Conservation (phyloP, 257 asterid species). For the Solanum chilense region DNA sequence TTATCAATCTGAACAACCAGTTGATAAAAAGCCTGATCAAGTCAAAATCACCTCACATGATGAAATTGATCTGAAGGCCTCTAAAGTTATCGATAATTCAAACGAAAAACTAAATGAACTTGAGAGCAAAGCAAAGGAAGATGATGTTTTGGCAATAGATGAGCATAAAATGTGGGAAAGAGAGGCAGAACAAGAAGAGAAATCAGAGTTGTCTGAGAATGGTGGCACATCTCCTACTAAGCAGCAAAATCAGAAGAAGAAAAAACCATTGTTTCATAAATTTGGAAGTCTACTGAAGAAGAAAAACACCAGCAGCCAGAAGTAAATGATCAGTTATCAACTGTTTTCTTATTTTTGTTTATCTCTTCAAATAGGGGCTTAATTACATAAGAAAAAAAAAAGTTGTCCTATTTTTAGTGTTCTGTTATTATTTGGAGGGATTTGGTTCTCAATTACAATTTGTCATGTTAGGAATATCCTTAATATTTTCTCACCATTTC, state of each 20-base stretch:
- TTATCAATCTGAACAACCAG: constrained; percentile 16
- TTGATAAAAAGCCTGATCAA: constrained; percentile 15
- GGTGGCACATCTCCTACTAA: constrained; percentile 44
- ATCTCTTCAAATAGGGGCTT: not conserved
- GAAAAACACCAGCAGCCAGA: constrained; percentile 49
- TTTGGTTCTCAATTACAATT: not conserved
- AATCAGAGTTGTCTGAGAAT: constrained; percentile 40
- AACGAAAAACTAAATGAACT: constrained; percentile 22
- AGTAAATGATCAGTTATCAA: constrained; percentile 18
- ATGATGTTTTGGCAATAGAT: constrained; percentile 30
- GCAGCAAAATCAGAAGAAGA: constrained; percentile 63
- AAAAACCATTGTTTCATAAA: constrained; percentile 74
- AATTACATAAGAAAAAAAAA: not conserved
- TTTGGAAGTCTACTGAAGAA: constrained; percentile 88
- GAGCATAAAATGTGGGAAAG: constrained; percentile 79
- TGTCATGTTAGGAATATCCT: not conserved
- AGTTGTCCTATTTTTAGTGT: not conserved
- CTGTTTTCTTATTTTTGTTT: not conserved
- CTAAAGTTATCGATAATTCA: constrained; percentile 16
- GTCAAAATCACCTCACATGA: constrained; percentile 12
- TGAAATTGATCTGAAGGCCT: constrained; percentile 11
- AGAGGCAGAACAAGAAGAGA: constrained; percentile 60
- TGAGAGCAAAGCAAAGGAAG: constrained; percentile 26
- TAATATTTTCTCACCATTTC: not conserved
- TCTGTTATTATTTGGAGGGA: not conserved